phyloP scores from a whole-genome alignment of 2,329 filamentous ascomycete genomes.

The Alternaria longipes region DNA sequence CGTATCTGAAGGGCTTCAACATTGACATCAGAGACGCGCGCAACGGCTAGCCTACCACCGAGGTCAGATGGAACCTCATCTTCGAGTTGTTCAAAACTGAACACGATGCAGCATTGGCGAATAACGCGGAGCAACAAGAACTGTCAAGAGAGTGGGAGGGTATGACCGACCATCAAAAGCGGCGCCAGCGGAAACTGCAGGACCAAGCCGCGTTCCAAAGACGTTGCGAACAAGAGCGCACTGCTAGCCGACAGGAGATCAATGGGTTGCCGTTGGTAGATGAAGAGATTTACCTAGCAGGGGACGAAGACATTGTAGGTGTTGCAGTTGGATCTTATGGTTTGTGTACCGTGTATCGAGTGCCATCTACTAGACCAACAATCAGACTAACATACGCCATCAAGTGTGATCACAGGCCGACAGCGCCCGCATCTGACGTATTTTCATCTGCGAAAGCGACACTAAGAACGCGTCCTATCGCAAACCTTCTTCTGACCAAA shows the following conservation, averaged over 20 bases:
- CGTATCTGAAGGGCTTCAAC: conserved; percentile 18
- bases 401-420: not conserved
- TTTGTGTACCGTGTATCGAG: not conserved
- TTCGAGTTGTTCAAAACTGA: not conserved
- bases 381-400: not conserved
- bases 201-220: not conserved
- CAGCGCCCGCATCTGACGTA: not conserved
- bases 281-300: not conserved
- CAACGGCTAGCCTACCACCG: conserved; percentile 2
- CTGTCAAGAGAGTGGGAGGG: not conserved
- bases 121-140: not conserved
- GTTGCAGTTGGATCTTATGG: not conserved
- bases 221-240: not conserved
- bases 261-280: rapidly evolving
- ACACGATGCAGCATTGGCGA: not conserved
- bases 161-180: not conserved
- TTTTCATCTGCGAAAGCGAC: not conserved
- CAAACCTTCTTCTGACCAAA: not conserved
- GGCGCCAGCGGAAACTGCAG: not conserved
- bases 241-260: not conserved
- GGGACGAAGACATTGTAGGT: not conserved
- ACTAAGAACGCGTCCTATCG: not conserved
- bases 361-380: not conserved
- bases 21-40: conserved; percentile 16
- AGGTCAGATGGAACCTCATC: not conserved